These are phyloP conservation scores for Teunomyces tritomae DNA, from an alignment of 805 yeast species.

Conservation along the genomic window DNA sequence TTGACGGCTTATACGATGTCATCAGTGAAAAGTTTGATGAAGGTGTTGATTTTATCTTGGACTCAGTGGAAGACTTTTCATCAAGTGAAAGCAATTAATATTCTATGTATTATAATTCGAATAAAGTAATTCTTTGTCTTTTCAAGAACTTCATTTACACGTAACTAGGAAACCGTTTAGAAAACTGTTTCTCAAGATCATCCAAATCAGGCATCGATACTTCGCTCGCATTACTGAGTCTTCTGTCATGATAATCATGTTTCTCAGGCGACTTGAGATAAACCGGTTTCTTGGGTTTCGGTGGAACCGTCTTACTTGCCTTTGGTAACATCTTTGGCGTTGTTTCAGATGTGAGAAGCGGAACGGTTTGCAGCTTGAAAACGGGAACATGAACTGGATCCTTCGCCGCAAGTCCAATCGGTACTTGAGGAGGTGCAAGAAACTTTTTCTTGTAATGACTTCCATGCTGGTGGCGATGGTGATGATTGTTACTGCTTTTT, in stretches of 20 bases:
- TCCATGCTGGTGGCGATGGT: not conserved
- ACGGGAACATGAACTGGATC: not conserved
- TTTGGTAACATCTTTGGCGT: constrained; percentile 1
- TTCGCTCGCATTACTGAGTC: constrained; percentile 39
- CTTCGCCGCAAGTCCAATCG: constrained; percentile 25
- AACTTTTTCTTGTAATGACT: constrained; percentile 2
- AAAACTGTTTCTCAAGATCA: constrained; percentile 55
- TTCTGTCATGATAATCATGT: constrained; percentile 14
- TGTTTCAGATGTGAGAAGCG: not conserved
- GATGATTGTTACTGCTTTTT: not conserved
- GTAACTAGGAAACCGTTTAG: constrained; percentile 60
- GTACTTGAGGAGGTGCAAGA: constrained; percentile 37
- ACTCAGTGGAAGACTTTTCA: constrained; percentile 62
- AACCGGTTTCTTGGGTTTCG: constrained; percentile 64
- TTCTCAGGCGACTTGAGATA: constrained; percentile 41
- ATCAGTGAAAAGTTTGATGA: constrained; percentile 82
- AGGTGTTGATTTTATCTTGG: constrained; percentile 78
- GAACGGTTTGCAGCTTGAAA: constrained; percentile 1
- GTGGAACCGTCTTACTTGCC: constrained; percentile 45
- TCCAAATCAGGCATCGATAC: constrained; percentile 53
- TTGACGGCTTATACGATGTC: constrained; percentile 72
- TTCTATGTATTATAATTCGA: constrained; percentile 3
- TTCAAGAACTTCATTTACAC: constrained; percentile 25
- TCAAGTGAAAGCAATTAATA: constrained; percentile 15
- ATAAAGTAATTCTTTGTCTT: constrained; percentile 1